Evolutionary conservation across 371 early-diverging fungal genomes (phyloP).

Genomic region (Catenaria anguillulae): DNA sequence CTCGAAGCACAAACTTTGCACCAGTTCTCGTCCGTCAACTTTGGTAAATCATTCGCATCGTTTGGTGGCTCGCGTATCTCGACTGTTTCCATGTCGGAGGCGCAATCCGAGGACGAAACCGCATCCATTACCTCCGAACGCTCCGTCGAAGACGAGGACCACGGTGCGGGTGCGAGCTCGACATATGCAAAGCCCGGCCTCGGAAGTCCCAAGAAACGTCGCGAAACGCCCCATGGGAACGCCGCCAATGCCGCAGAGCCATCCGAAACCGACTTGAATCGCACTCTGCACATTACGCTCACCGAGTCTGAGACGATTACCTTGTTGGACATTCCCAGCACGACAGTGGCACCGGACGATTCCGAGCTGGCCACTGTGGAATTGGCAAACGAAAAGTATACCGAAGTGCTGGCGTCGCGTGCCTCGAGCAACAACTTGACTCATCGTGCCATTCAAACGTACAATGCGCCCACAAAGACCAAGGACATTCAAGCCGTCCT

Average conservation of each 20-base stretch:
- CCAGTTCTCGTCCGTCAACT: not conserved
- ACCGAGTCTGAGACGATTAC: constrained; percentile 25
- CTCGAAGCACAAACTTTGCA: constrained; percentile 1
- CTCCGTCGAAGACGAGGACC: constrained; percentile 2
- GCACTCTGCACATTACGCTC: constrained; percentile 19
- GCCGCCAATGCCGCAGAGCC: no score
- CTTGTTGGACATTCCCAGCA: constrained; percentile 23
- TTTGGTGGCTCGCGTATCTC: not conserved
- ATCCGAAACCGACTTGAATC: constrained; percentile 20
- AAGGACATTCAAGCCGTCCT: constrained; percentile 31
- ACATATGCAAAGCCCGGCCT: no score
- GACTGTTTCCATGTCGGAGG: not conserved
- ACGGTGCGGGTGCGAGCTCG: no score
- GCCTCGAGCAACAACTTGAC: constrained; percentile 29
- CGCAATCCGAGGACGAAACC: not conserved
- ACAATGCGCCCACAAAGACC: constrained; percentile 21
- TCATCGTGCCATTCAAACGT: constrained; percentile 26
- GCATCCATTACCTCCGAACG: not conserved
- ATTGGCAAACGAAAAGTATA: constrained; percentile 24
- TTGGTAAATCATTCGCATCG: not conserved
- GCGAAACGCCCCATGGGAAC: not conserved
- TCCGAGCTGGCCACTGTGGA: constrained; percentile 22
- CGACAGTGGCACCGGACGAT: constrained; percentile 22
- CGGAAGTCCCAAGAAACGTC: no score
- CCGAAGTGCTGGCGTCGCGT: constrained; percentile 19